Percentiles rank a stretch among this genome's conserved stretches.
These are phyloP conservation scores for Haplographium delicatum DNA, from an alignment of 495 filamentous ascomycete genomes.

Conservation along the genomic window DNA sequence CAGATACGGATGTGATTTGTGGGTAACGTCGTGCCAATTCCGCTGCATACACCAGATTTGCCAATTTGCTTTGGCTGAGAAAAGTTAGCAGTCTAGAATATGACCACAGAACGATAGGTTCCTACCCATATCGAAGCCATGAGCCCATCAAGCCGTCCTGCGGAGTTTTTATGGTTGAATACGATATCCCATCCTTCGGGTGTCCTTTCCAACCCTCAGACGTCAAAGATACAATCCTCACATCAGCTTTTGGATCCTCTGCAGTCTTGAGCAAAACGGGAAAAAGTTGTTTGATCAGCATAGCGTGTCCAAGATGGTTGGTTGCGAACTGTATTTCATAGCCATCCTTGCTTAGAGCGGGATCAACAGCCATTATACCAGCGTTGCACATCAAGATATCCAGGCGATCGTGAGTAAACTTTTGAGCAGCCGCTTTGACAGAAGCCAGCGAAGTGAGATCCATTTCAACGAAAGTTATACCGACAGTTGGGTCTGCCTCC, in stretches of 20 bases:
- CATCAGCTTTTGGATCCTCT: constrained; percentile 32
- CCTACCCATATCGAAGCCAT: too few species aligned
- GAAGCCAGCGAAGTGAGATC: constrained; percentile 17
- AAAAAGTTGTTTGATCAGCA: constrained; percentile 61
- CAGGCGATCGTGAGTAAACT: constrained; percentile 24
- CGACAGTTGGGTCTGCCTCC: neutral
- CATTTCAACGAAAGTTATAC: constrained; percentile 9
- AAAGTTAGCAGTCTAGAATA: too few species aligned
- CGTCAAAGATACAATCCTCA: constrained; percentile 44
- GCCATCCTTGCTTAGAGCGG: constrained; percentile 48
- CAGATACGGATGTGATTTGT: too few species aligned
- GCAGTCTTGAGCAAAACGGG: constrained; percentile 43
- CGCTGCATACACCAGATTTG: too few species aligned
- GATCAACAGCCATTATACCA: constrained; percentile 55
- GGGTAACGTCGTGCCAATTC: too few species aligned
- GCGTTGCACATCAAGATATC: constrained; percentile 68
- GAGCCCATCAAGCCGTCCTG: too few species aligned
- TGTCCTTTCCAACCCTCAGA: too few species aligned
- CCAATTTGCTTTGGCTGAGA: too few species aligned
- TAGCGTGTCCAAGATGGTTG: constrained; percentile 63
- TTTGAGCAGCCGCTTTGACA: constrained; percentile 2
- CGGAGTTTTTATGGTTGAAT: too few species aligned
- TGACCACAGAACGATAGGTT: too few species aligned
- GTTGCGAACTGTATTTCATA: constrained; percentile 65
- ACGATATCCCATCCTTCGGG: too few species aligned